phyloP scores from a whole-genome alignment of 2,329 filamentous ascomycete species.

The Oidium heveae region DNA sequence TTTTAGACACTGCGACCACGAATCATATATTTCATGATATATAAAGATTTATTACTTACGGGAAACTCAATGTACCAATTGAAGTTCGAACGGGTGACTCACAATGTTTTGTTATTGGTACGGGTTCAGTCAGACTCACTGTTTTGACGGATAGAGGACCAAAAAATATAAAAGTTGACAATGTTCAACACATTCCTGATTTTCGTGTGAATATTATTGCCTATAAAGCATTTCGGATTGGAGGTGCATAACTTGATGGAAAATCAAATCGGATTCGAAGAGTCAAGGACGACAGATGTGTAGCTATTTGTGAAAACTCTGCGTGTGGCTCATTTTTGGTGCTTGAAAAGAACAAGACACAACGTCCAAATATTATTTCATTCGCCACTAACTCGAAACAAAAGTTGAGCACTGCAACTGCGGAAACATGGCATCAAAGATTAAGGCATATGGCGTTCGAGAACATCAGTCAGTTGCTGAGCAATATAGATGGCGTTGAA shows the following conservation, averaged over 20 bases:
- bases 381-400: background rate
- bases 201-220: background rate
- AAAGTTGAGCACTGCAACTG: background rate
- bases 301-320: background rate
- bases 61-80: background rate
- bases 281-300: background rate
- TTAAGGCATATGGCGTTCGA: background rate
- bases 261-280: background rate
- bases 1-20: background rate
- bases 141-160: background rate
- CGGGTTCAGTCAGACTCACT: background rate
- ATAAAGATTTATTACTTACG: background rate
- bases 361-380: background rate
- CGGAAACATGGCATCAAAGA: background rate
- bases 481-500: background rate
- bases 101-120: background rate
- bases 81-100: background rate
- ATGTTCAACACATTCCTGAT: background rate
- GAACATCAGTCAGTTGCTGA: background rate
- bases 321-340: background rate
- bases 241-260: background rate
- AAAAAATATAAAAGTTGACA: background rate
- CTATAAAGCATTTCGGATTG: background rate
- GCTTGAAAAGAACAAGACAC: background rate
- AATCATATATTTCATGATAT: background rate